phyloP scores from a whole-genome alignment of 306 rosid genomes.

The Pyrus communis region DNA sequence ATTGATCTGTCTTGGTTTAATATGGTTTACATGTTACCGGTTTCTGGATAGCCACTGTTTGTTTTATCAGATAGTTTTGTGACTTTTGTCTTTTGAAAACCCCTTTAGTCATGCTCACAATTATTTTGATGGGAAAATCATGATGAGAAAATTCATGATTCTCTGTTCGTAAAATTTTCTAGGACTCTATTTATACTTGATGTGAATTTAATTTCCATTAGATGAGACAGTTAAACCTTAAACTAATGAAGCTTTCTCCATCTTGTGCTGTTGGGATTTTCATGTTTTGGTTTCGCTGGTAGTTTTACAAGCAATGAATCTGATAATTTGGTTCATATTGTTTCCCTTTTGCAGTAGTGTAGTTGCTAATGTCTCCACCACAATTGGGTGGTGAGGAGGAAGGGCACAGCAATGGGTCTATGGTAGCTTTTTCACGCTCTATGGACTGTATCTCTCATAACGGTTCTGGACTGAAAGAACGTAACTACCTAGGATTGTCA shows the following conservation, averaged over 20 bases:
- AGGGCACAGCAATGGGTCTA: slow-evolving; percentile 44
- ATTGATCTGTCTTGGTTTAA: neutral
- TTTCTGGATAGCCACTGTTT: neutral
- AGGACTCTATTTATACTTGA: neutral
- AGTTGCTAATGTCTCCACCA: slow-evolving; percentile 65
- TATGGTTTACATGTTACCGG: neutral
- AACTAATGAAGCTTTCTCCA: neutral
- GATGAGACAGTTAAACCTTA: neutral
- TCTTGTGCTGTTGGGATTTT: neutral
- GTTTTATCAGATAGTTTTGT: neutral
- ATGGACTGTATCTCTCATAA: slow-evolving; percentile 52
- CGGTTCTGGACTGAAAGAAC: slow-evolving; percentile 60
- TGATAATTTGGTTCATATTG: neutral
- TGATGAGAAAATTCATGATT: neutral
- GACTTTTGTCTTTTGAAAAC: neutral
- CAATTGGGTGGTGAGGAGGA: slow-evolving; percentile 63
- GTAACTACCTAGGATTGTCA: slow-evolving; percentile 77
- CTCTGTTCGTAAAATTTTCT: neutral
- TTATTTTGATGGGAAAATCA: neutral
- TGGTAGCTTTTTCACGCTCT: slow-evolving; percentile 40
- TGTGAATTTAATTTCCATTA: neutral
- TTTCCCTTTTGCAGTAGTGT: slow-evolving; percentile 4
- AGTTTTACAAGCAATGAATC: neutral
- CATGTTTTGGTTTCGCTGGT: neutral
- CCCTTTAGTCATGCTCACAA: neutral